Evolutionary conservation across 192 early-diverging fungal genomes (phyloP).

Genomic region (Linderina pennispora): DNA sequence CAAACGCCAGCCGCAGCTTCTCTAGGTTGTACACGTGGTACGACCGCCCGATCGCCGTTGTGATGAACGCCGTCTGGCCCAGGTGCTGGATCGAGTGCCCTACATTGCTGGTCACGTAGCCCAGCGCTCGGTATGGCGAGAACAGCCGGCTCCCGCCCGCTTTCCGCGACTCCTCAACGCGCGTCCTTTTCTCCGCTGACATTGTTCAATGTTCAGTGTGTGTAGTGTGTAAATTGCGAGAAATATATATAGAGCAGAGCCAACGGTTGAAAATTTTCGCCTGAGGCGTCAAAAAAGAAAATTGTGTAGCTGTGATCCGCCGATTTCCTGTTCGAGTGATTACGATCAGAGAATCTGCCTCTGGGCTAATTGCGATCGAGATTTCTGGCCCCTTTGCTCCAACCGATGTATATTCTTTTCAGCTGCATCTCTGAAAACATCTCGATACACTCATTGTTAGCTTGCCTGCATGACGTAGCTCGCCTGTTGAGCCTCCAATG

Average conservation of each 20-base stretch:
- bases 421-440: too few species aligned
- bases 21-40: constrained; percentile 86
- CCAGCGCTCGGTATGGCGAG: constrained; percentile 86
- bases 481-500: too few species aligned
- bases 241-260: not conserved
- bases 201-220: constrained; percentile 13
- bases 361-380: too few species aligned
- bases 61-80: constrained; percentile 72
- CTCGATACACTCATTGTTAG: too few species aligned
- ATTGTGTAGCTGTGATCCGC: too few species aligned
- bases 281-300: not conserved
- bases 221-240: not conserved
- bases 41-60: constrained; percentile 79
- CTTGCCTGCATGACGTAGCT: too few species aligned
- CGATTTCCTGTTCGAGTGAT: too few species aligned
- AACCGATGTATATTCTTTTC: too few species aligned
- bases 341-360: too few species aligned
- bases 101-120: constrained; percentile 78
- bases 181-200: constrained; percentile 29
- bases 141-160: constrained; percentile 52
- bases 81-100: constrained; percentile 74
- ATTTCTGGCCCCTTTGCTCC: too few species aligned
- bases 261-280: not conserved
- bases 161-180: constrained; percentile 1
- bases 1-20: constrained; percentile 74